phyloP scores from a whole-genome alignment of 2,329 filamentous ascomycete genomes.

The Daldinia eschscholtzii region DNA sequence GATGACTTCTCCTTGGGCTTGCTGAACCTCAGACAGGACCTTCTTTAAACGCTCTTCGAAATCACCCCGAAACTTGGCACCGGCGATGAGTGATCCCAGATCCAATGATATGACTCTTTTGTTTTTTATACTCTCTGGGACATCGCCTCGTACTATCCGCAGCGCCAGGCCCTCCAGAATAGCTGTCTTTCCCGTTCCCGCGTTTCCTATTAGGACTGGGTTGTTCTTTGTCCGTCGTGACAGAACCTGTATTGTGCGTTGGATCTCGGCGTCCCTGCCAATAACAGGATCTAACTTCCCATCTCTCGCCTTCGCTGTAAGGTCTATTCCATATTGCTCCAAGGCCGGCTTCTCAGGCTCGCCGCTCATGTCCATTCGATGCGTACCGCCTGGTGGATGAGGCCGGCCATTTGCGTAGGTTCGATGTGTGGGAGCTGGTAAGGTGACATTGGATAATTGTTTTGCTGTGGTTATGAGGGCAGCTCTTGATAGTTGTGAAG shows the following conservation, averaged over 20 bases:
- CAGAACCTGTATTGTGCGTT: slow-evolving; percentile 92
- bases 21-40: slow-evolving; percentile 90
- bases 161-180: slow-evolving; percentile 91
- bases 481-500: slow-evolving; percentile 45
- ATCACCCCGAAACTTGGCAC: slow-evolving; percentile 94
- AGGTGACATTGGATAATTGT: slow-evolving; percentile 35
- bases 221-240: slow-evolving; percentile 96
- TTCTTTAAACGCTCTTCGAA: slow-evolving; percentile 95
- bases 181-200: slow-evolving; percentile 94
- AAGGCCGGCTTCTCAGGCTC: slow-evolving; percentile 85
- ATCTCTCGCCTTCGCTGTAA: slow-evolving; percentile 85
- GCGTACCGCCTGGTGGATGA: slow-evolving; percentile 90
- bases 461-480: slow-evolving; percentile 42
- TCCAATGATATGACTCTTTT: slow-evolving; percentile 91
- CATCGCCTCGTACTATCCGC: slow-evolving; percentile 90
- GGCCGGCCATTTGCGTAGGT: slow-evolving; percentile 78
- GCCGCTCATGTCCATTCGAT: slow-evolving; percentile 89
- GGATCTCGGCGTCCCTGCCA: slow-evolving; percentile 90
- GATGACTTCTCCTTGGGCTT: slow-evolving; percentile 89
- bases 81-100: slow-evolving; percentile 91
- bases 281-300: slow-evolving; percentile 97
- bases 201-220: slow-evolving; percentile 90
- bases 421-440: slow-evolving; percentile 54
- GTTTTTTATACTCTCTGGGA: slow-evolving; percentile 95
- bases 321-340: slow-evolving; percentile 90